Percentiles rank a stretch among this genome's conserved stretches.
phyloP scores from a whole-genome alignment of 257 asterid genomes.

The Jasminum sambac region DNA sequence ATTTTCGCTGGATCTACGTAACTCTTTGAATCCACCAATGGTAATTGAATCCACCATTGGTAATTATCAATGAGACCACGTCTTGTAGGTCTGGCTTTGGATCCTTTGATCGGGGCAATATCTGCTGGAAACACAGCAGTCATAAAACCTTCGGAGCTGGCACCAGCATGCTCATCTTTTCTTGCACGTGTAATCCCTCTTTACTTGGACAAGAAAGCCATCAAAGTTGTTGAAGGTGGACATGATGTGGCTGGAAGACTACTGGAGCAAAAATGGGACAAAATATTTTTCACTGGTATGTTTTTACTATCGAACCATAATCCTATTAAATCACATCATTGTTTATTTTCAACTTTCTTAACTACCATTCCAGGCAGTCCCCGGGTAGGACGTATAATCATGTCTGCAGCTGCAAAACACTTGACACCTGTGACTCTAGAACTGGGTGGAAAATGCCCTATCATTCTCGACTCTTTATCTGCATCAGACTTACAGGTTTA shows the following conservation, averaged over 20 bases:
- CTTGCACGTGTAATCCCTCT: conserved; percentile 54
- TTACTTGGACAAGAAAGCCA: conserved; percentile 73
- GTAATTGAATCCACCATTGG: too few relatives aligned
- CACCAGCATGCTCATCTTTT: conserved; percentile 77
- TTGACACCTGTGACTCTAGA: conserved; percentile 94
- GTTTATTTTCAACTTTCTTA: conserved; percentile 7
- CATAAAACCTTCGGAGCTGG: conserved; percentile 76
- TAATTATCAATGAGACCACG: background rate
- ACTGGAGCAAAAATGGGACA: conserved; percentile 76
- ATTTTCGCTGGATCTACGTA: too few relatives aligned
- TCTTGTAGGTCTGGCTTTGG: conserved; percentile 66
- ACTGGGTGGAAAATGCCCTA: conserved; percentile 93
- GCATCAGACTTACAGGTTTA: conserved; percentile 64
- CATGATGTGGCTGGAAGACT: conserved; percentile 52
- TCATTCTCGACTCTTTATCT: conserved; percentile 66
- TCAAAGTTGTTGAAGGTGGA: conserved; percentile 79
- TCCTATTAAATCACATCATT: background rate
- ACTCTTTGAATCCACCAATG: too few relatives aligned
- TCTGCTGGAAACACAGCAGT: conserved; percentile 81
- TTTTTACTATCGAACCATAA: background rate
- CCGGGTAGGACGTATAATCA: conserved; percentile 64
- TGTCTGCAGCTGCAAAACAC: conserved; percentile 95
- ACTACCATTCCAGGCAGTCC: conserved; percentile 60
- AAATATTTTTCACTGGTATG: conserved; percentile 91
- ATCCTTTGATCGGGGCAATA: conserved; percentile 84